Conservation (phyloP, 2,329 filamentous ascomycete species). For the Neocatenulostroma microsporum region DNA sequence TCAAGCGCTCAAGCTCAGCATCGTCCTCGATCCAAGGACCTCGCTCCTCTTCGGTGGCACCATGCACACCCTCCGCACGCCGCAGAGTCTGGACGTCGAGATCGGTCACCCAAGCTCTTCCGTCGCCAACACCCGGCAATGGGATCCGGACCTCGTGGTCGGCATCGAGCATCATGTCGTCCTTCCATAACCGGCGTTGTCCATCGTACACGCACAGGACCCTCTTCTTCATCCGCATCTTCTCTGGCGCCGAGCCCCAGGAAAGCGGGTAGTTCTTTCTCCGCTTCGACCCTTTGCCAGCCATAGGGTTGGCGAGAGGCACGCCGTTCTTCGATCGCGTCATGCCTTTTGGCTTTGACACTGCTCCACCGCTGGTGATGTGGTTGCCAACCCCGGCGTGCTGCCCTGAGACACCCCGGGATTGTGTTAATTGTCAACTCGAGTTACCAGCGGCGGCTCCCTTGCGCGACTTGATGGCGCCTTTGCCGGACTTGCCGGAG, state of each 20-base stretch:
- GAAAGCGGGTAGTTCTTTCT: conserved; percentile 86
- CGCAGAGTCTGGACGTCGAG: conserved; percentile 84
- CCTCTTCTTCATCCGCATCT: conserved; percentile 99
- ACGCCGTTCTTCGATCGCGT: conserved; percentile 72
- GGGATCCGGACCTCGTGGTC: conserved; percentile 88
- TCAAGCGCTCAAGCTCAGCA: conserved; percentile 54
- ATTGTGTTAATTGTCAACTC: conserved; percentile 43
- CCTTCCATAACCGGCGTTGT: conserved; percentile 79
- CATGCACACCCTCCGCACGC: conserved; percentile 75
- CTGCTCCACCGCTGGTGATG: conserved; percentile 30
- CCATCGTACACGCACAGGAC: conserved; percentile 92
- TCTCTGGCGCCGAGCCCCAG: conserved; percentile 85
- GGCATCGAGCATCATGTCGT: conserved; percentile 97
- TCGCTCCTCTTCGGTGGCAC: conserved; percentile 76
- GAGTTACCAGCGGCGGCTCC: conserved; percentile 35
- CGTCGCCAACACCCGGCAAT: conserved; percentile 59
- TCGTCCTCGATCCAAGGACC: conserved; percentile 75
- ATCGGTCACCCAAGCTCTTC: conserved; percentile 77
- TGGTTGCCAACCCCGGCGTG: conserved; percentile 32
- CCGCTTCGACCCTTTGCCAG: conserved; percentile 65
- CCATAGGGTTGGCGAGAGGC: conserved; percentile 43
- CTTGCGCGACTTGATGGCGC: conserved; percentile 43
- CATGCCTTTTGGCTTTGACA: conserved; percentile 51
- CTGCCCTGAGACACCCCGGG: conserved; percentile 33
- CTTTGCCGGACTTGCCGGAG: conserved; percentile 41